Percentiles rank a stretch among this genome's conserved stretches.
These are phyloP conservation scores for Eragrostis curvula DNA, from an alignment of 176 grass and related monocot genomes.

Conservation along the genomic window DNA sequence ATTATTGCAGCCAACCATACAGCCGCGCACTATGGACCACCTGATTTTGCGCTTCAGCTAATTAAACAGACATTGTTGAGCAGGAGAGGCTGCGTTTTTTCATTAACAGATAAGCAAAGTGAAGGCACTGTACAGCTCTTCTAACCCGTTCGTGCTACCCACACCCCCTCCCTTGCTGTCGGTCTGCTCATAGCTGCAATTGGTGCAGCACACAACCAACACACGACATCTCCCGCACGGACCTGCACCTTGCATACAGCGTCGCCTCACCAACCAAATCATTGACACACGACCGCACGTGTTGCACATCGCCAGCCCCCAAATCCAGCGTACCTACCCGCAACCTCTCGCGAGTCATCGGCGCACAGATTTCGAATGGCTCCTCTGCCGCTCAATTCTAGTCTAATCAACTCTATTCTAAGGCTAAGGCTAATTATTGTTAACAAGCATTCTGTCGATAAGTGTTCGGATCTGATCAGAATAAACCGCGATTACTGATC, in stretches of 20 bases:
- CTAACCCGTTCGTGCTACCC: neutral
- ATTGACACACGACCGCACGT: conserved; percentile 34
- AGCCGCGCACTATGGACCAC: neutral
- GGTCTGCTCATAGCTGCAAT: neutral
- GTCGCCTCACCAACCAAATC: conserved; percentile 26
- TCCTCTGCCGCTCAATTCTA: conserved; percentile 9
- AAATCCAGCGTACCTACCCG: conserved; percentile 35
- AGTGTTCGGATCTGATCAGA: conserved; percentile 28
- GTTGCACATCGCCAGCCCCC: conserved; percentile 3
- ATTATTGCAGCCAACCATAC: neutral
- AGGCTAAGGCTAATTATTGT: neutral
- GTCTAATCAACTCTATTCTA: conserved; percentile 10
- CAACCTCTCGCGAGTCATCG: neutral
- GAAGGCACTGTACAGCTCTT: neutral
- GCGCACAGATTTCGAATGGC: neutral
- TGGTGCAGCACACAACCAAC: conserved; percentile 17
- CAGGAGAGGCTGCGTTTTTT: neutral
- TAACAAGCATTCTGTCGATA: neutral
- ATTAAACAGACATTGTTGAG: neutral
- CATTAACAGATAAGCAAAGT: neutral
- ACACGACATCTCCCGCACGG: conserved; percentile 13
- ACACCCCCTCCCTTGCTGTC: neutral
- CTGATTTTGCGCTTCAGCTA: neutral
- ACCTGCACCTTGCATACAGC: conserved; percentile 34
- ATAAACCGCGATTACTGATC: neutral